Base-by-base conservation (phyloP, 2,329 filamentous ascomycete genomes). In the Didymosphaeria variabile region DNA sequence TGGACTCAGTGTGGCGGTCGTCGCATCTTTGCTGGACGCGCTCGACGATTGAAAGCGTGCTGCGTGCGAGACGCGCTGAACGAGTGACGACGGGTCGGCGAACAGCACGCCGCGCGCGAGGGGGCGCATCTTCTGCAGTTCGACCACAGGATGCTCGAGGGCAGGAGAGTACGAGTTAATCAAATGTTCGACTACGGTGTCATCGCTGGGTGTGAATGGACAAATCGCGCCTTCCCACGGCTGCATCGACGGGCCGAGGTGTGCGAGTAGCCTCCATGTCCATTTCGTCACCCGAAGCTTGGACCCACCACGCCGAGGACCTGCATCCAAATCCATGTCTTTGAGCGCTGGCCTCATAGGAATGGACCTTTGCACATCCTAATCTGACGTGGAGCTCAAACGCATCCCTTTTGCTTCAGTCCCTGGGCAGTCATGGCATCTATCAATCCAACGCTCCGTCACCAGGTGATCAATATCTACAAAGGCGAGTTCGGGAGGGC, bases 391-490 rank as follows among this genome's bases (percentile, higher is more conserved):
- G 38, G 4, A 40, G 15, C 38, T 40, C 15, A 9, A 9, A 5
- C 26, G 6, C 26, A 6, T 29, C 26, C 26, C 26, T 29, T 29
- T 2, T 29, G 2, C 26, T 29, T 23, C 13, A 3, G n/a, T n/a
- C 2, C 34, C 19, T 9, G 6, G 36, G 15, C 38, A 44, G 46
- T 19, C 17, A 78, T 76, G 72, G 54, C 66, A 9, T 67, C 79
- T 2, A 70, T 79, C 0, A 89, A 86, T 66, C 79, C 82, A 2
- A 80, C 86, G 62, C 84, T 97, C 31, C 88, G 93, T 57, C 84
- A 87, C 61, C 88, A 95, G 75, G 94, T 97, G 49, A 91, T 97
- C 65, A 85, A 86, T 40, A 87, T 97, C 61, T 97, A 97, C 83
- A 97, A 97, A 88, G 91, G 93, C 92, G 74, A 15, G 3, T 15